phyloP scores from a whole-genome alignment of 805 yeast species.

The Candida anglica region DNA sequence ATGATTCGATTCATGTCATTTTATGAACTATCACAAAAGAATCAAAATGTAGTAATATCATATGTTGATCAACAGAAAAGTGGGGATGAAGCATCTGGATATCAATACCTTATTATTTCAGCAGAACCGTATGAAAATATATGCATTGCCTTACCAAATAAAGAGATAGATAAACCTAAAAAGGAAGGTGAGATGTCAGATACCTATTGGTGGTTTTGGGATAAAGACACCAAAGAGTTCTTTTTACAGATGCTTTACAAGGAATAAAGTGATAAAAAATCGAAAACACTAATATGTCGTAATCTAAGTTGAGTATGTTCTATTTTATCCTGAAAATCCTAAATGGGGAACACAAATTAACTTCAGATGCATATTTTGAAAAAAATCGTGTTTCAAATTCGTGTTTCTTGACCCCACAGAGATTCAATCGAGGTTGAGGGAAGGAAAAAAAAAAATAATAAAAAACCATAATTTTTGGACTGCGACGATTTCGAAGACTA shows the following conservation, averaged over 20 bases:
- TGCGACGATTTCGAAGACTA: no score
- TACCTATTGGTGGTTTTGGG: constrained; percentile 69
- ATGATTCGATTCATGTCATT: constrained; percentile 73
- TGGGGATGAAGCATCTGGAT: constrained; percentile 30
- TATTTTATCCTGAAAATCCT: no score
- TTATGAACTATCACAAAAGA: constrained; percentile 52
- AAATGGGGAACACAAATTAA: no score
- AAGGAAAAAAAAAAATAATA: no score
- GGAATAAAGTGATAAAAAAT: neutral
- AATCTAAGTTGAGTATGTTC: no score
- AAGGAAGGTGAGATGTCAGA: constrained; percentile 20
- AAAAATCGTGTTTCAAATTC: no score
- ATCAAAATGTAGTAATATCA: constrained; percentile 31
- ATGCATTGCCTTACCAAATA: constrained; percentile 68
- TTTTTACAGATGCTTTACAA: constrained; percentile 63
- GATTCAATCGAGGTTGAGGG: no score
- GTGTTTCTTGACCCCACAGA: no score
- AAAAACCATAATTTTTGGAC: no score
- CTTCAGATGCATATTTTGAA: no score
- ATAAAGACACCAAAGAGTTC: constrained; percentile 61
- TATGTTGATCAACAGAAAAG: constrained; percentile 15
- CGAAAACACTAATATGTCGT: no score
- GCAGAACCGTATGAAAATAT: constrained; percentile 89
- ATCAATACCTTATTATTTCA: constrained; percentile 73
- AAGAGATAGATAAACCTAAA: constrained; percentile 39